These are phyloP conservation scores for Smittium mucronatum DNA, from an alignment of 371 early-diverging fungal species.

Conservation along the genomic window DNA sequence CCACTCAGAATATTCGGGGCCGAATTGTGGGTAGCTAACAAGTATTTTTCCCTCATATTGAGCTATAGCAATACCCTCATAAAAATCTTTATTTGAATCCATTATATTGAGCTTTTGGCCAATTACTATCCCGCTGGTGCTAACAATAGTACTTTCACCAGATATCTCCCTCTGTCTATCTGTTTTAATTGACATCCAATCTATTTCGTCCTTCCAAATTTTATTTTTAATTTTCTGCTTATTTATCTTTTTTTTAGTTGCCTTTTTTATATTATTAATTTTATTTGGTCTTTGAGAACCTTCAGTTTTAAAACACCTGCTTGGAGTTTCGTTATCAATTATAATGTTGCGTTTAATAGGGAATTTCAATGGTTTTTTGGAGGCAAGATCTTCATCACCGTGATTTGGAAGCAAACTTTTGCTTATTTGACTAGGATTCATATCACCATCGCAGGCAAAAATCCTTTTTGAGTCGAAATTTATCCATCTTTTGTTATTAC, in stretches of 20 bases:
- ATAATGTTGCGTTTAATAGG: no score
- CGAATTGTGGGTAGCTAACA: conserved; percentile 24
- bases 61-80: conserved; percentile 21
- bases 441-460: conserved; percentile 12
- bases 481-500: conserved; percentile 28
- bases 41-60: conserved; percentile 25
- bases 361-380: no score
- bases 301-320: not conserved
- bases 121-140: not conserved
- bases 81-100: conserved; percentile 28
- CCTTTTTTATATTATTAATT: not conserved
- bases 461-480: conserved; percentile 22
- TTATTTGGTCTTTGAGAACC: not conserved
- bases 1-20: conserved; percentile 31
- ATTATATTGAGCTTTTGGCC: conserved; percentile 28
- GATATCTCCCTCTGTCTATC: conserved; percentile 15
- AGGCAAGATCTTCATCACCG: not conserved
- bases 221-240: conserved; percentile 7
- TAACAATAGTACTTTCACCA: not conserved
- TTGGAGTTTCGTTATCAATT: no score
- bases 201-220: not conserved
- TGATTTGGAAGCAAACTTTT: not conserved
- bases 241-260: not conserved
- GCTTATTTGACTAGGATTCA: not conserved
- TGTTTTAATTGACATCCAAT: conserved; percentile 14